These are phyloP conservation scores for Globisporangium paddicum DNA, from an alignment of 352 stramenopile species.

Conservation along the genomic window DNA sequence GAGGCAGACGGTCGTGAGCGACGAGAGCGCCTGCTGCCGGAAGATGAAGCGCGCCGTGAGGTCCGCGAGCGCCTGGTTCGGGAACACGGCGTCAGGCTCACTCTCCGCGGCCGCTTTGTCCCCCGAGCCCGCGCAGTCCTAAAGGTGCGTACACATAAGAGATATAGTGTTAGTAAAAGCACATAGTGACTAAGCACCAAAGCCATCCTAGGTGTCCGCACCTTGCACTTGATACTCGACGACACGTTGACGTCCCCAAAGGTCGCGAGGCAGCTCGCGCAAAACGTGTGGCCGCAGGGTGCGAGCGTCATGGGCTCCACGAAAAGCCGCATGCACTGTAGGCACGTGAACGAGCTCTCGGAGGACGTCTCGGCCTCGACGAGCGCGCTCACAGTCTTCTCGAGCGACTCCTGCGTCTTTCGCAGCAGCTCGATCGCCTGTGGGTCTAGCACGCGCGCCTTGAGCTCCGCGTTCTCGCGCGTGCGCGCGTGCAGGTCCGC, in stretches of 20 bases:
- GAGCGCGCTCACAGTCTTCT: conserved; percentile 61
- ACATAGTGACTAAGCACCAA: too few species aligned
- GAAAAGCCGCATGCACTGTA: conserved; percentile 71
- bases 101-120: neutral
- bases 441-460: conserved; percentile 45
- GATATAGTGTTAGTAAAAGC: neutral
- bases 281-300: conserved; percentile 73
- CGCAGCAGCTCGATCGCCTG: conserved; percentile 42
- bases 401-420: conserved; percentile 57
- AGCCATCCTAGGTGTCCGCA: conserved; percentile 2
- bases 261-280: conserved; percentile 37
- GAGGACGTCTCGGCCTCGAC: conserved; percentile 65
- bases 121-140: conserved; percentile 4
- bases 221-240: conserved; percentile 50
- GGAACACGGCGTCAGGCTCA: conserved; percentile 50
- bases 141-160: neutral
- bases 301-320: conserved; percentile 58
- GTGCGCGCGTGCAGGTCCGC: conserved; percentile 31
- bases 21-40: conserved; percentile 61
- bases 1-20: conserved; percentile 64
- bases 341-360: conserved; percentile 69
- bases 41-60: conserved; percentile 73
- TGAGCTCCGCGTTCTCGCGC: conserved; percentile 42
- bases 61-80: conserved; percentile 63
- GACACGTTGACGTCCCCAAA: conserved; percentile 32